A percentile compares a stretch with the other conserved stretches of the same genome.
Evolutionary conservation across 495 filamentous ascomycete genomes (phyloP).

Genomic region (Platismatia glauca): DNA sequence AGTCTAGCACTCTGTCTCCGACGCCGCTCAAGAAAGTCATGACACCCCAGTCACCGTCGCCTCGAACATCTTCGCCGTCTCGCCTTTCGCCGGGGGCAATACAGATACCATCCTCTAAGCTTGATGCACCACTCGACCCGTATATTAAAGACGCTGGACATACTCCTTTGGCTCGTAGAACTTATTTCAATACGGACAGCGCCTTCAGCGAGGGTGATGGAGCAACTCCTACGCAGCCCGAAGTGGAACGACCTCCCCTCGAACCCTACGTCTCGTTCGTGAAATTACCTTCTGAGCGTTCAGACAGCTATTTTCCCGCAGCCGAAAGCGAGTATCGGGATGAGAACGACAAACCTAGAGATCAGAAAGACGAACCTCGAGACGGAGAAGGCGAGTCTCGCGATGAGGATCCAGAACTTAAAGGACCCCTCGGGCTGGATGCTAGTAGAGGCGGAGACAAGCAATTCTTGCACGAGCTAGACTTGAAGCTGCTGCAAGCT

Average conservation of each 20-base stretch:
- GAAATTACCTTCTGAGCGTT: slow-evolving; percentile 20
- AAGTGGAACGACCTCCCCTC: slow-evolving; percentile 8
- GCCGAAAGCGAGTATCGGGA: background rate
- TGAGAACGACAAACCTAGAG: background rate
- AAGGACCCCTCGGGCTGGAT: slow-evolving; percentile 20
- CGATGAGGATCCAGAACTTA: slow-evolving; percentile 20
- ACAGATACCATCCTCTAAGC: background rate
- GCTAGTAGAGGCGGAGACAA: slow-evolving; percentile 14
- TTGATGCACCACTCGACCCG: slow-evolving; percentile 7
- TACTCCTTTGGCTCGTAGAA: slow-evolving; percentile 18
- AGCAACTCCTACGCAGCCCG: slow-evolving; percentile 12
- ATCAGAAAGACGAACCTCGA: background rate
- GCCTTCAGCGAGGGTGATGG: slow-evolving; percentile 3
- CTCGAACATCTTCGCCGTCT: slow-evolving; percentile 9
- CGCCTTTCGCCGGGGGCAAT: slow-evolving; percentile 5
- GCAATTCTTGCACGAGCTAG: slow-evolving; percentile 21
- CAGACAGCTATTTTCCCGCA: slow-evolving; percentile 22
- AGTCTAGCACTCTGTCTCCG: slow-evolving; percentile 1
- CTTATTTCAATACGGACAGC: slow-evolving; percentile 14
- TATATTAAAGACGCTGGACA: slow-evolving; percentile 22
- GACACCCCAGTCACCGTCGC: slow-evolving; percentile 15
- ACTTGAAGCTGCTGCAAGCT: slow-evolving; percentile 21
- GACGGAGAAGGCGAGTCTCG: background rate
- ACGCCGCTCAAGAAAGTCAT: slow-evolving; percentile 4
- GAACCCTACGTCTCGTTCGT: slow-evolving; percentile 8